Conservation (phyloP, 768 basidiomycete species). For the Leccinum variicolor region DNA sequence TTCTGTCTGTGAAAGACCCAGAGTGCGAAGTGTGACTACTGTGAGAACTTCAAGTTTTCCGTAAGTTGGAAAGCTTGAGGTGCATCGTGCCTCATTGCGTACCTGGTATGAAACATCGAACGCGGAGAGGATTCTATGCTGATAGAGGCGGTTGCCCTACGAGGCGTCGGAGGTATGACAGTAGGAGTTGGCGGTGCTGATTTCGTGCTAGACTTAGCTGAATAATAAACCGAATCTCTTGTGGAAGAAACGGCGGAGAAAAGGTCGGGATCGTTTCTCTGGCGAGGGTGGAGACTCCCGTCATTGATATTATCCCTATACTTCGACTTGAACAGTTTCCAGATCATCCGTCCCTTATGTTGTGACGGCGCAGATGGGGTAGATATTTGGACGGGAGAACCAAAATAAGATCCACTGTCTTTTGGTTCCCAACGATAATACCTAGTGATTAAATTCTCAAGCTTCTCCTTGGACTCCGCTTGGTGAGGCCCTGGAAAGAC, state of each 20-base stretch:
- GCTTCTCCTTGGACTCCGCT: constrained; percentile 13
- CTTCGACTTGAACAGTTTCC: not conserved
- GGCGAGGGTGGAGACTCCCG: not conserved
- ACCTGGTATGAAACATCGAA: constrained; percentile 12
- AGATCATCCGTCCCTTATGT: not conserved
- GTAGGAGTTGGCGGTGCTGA: constrained; percentile 5
- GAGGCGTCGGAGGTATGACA: constrained; percentile 4
- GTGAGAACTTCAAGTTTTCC: not conserved
- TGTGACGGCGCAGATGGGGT: not conserved
- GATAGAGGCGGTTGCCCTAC: too few species aligned
- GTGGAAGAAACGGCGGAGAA: not conserved
- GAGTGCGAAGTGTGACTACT: constrained; percentile 14
- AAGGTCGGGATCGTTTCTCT: not conserved
- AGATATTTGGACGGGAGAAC: not conserved
- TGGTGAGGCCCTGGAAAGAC: constrained; percentile 10
- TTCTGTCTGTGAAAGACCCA: constrained; percentile 2
- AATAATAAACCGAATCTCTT: constrained; percentile 7
- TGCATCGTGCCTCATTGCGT: not conserved
- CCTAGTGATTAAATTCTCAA: constrained; percentile 12
- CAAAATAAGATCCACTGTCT: constrained; percentile 10
- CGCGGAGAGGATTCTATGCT: too few species aligned
- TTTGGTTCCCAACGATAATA: constrained; percentile 7
- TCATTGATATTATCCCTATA: not conserved
- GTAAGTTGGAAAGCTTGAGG: not conserved
- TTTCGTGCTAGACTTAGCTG: constrained; percentile 6